Percentiles rank a stretch among this genome's conserved stretches.
Conservation (phyloP, 345 rosid genomes). For the Eucalyptus pauciflora region DNA sequence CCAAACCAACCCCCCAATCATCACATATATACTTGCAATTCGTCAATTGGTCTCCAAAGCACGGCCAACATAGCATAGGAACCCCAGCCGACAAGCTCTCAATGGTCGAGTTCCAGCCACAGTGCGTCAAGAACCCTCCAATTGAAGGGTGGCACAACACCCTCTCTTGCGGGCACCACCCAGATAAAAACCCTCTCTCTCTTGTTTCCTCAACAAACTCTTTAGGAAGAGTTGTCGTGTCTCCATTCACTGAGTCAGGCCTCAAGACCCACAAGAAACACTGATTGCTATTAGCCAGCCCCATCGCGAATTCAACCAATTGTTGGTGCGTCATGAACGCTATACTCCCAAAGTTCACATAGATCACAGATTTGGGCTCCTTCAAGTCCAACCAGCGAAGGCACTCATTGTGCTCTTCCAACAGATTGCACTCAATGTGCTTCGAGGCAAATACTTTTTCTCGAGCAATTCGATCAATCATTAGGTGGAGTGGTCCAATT, state of each 20-base stretch:
- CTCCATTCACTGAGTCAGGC: not conserved
- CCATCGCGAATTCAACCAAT: conserved; percentile 2
- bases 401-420: not conserved
- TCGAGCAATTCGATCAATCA: not conserved
- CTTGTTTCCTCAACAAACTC: not conserved
- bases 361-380: not conserved
- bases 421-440: not conserved
- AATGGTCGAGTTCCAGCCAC: conserved; percentile 10
- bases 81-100: conserved; percentile 4
- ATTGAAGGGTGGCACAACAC: conserved; percentile 4
- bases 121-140: conserved; percentile 5
- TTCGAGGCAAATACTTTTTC: not conserved
- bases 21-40: conserved; percentile 9
- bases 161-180: conserved; percentile 8
- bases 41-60: conserved; percentile 4
- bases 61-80: conserved; percentile 12
- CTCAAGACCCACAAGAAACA: conserved; percentile 7
- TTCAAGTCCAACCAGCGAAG: not conserved
- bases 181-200: not conserved
- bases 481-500: not conserved
- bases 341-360: not conserved
- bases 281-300: conserved; percentile 1
- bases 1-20: conserved; percentile 22
- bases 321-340: not conserved
- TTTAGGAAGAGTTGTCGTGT: not conserved